Evolutionary conservation across 2,329 filamentous ascomycete genomes (phyloP), one percentile per base, ranked within the genome.

Genomic region (Cercospora brassicicola): DNA sequence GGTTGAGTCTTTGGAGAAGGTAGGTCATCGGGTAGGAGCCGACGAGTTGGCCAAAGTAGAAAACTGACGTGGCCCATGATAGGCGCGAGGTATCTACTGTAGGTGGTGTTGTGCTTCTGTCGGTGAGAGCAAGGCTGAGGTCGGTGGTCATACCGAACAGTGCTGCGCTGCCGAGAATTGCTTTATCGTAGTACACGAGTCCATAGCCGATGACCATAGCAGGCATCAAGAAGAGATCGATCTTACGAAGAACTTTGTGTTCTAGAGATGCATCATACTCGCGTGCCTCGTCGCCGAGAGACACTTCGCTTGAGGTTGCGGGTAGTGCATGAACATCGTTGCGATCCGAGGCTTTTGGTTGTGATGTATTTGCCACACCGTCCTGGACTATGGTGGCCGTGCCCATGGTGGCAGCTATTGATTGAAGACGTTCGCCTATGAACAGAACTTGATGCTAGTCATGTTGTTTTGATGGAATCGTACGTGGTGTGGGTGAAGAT

Each of bases 1-100:
- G 79, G 0, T 81, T 81, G 0, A 82, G 72, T 56, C 79, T 77
- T 67, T 83, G 81, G 39, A 83, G 67, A 1, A 81, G 72, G 42
- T 81, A 78, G 4, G 81, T 80, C 0, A 78, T 76, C 2, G 82
- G 81, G 59, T 77, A 81, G 67, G 83, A 80, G 1, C 79, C 79
- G 26, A 79, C 70, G 1, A 83, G 76, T 65, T 83, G 83, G 15
- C 81, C 81, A 68, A 84, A 81, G 70, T 83, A 84, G 71, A 83
- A 84, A 9, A 82, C 82, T 0, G 79, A 81, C 3, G 59, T 61
- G 2, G 59, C 36, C 59, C 59, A 61, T 26, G 59, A 61, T 18
- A 61, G 59, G 11, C 59, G 31, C 26, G 59, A 26, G 2, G 59
- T 61, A 28, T 61, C 59, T 9, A 39, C 33, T 11, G 36, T 48